A percentile compares a stretch with the other conserved stretches of the same genome.
phyloP scores from a whole-genome alignment of 2,329 filamentous ascomycete species.

The Verticillium tricorpus region DNA sequence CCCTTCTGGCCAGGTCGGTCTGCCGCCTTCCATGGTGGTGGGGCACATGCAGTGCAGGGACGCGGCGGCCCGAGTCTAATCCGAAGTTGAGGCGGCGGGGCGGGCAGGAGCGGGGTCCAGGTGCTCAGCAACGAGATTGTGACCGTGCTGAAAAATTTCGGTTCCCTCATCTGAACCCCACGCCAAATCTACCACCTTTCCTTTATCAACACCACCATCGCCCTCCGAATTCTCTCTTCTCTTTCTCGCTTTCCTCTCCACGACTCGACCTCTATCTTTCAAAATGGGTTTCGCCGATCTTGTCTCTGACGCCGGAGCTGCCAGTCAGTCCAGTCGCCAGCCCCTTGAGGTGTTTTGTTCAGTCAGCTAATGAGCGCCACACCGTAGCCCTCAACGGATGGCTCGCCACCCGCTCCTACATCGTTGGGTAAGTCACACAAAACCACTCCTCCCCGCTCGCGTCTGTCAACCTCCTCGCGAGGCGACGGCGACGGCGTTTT shows the following conservation, averaged over 20 bases:
- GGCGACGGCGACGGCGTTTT: background rate
- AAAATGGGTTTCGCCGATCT: conserved; percentile 70
- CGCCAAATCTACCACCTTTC: conserved; percentile 15
- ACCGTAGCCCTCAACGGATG: conserved; percentile 63
- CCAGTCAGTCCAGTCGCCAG: conserved; percentile 32
- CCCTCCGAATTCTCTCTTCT: background rate
- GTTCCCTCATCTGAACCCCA: conserved; percentile 30
- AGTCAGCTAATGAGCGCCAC: background rate
- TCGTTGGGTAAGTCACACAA: conserved; percentile 65
- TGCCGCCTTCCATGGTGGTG: background rate
- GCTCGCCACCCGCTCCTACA: conserved; percentile 73
- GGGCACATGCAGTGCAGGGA: background rate
- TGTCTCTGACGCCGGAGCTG: conserved; percentile 56
- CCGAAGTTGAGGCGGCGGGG: conserved; percentile 10
- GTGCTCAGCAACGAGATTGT: conserved; percentile 9
- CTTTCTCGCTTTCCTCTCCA: conserved; percentile 11
- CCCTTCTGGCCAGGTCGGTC: too few species aligned
- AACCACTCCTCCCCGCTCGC: conserved; percentile 6
- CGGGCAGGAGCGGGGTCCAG: conserved; percentile 11
- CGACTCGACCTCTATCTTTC: conserved; percentile 12
- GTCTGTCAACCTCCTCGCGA: conserved; percentile 2
- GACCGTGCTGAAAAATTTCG: conserved; percentile 29
- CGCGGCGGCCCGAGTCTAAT: conserved; percentile 14
- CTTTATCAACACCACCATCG: conserved; percentile 18
- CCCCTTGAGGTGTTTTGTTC: background rate